Conservation (phyloP, 257 asterid species). For the Ophiorrhiza pumila region DNA sequence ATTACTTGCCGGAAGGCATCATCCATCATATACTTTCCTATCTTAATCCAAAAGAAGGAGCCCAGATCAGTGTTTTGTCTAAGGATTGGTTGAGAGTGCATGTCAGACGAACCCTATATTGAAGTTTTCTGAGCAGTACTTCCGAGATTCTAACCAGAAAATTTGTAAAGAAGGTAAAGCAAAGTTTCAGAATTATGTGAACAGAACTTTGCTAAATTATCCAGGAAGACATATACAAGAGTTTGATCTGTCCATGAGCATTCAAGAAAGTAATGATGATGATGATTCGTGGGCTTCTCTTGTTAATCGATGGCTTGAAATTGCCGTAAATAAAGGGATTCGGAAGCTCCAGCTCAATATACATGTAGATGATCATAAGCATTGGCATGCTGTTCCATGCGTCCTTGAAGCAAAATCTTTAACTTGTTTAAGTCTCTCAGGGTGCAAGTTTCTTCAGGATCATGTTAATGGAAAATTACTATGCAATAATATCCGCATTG, state of each 20-base stretch:
- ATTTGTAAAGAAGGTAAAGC: no score
- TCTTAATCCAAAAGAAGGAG: background rate
- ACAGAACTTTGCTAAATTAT: background rate
- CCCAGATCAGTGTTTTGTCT: background rate
- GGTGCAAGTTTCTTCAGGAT: background rate
- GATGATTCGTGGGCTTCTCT: no score
- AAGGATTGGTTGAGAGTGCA: background rate
- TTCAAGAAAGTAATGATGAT: no score
- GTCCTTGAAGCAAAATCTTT: background rate
- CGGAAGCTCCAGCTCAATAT: background rate
- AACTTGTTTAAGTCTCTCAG: background rate
- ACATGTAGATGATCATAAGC: no score
- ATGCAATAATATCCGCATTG: background rate
- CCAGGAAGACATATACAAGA: background rate
- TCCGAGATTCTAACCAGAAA: no score
- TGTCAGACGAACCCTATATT: background rate
- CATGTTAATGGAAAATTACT: background rate
- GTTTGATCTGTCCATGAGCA: background rate
- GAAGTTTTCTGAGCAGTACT: background rate
- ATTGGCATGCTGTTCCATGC: background rate
- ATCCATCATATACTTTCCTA: conserved; percentile 6
- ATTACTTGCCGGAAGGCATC: background rate
- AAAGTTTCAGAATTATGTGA: no score
- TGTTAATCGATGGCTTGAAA: background rate
- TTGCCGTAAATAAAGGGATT: background rate